Base-by-base conservation (phyloP, 495 filamentous ascomycete genomes). In the Darksidea phi region DNA sequence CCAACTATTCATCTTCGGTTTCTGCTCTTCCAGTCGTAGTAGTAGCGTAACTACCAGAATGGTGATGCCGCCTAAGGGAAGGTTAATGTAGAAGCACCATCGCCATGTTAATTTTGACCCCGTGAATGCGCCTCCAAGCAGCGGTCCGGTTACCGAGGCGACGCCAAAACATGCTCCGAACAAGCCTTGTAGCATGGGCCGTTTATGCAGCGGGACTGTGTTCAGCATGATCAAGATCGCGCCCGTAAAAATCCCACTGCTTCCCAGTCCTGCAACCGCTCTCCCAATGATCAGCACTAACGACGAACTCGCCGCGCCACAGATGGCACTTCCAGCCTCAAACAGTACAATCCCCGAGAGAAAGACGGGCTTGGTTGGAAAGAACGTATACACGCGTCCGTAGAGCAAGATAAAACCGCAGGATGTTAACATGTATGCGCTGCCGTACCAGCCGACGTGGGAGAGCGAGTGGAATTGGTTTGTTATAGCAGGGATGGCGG, bases 221-320 rank as follows among this genome's bases (percentile, higher is more conserved):
- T 90, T 82, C 34, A 85, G 80, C 21, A 96, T 80, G 70, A 96
- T 95, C 60, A 93, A 82, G 38, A 96, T 80, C 1, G 88, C 87
- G 5, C 92, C 92, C 0, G 88, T 87, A 71, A 94, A 95, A 52
- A 96, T 83, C 34, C 89, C 92, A 1, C 90, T 88, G 4, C 82
- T 80, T 20, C 91, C 92, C 13, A 96, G 63, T 26, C 92, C 92
- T 23, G 91, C 89, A 47, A 96, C 76, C 12, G 92, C 92, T 26
- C 93, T 85, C 10, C 93, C 92, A 59, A 93, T 74, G 59, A 96
- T 96, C 25, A 97, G 76, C 3, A 83, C 82, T 0, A 84, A 76
- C 0, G 89, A 93, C 52, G 74, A 88, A 0, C 88, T 86, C 0
- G 92, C 88, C 1, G 84, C 82, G 18, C 83, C 92, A 70, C 91